Evolutionary conservation across 2,329 filamentous ascomycete genomes (phyloP).

Genomic region (Clonostachys rhizophaga): DNA sequence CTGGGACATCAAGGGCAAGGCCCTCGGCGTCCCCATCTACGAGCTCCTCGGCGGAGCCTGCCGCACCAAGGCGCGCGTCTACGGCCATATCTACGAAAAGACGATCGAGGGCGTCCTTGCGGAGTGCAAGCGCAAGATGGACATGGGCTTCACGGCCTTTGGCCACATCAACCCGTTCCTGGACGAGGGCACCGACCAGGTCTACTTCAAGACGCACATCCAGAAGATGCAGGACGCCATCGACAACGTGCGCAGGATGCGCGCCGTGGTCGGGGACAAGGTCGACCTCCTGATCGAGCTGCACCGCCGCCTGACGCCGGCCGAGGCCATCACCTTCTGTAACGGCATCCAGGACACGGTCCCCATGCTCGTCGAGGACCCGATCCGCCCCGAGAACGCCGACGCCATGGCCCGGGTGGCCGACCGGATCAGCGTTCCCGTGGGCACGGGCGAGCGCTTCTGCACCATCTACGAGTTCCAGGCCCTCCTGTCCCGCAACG

Average conservation of each 20-base stretch:
- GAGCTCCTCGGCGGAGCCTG: conserved; percentile 72
- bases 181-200: too few species aligned
- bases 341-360: conserved; percentile 5
- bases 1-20: conserved; percentile 65
- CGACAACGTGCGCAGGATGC: too few species aligned
- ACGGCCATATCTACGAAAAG: conserved; percentile 58
- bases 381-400: conserved; percentile 62
- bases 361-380: conserved; percentile 72
- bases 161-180: too few species aligned
- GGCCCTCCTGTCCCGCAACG: conserved; percentile 45
- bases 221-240: too few species aligned
- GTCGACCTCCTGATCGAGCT: too few species aligned
- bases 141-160: too few species aligned
- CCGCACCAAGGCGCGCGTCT: conserved; percentile 64
- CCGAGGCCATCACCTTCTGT: too few species aligned
- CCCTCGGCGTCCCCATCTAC: conserved; percentile 60
- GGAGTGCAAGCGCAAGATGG: too few species aligned
- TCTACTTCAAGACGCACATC: too few species aligned
- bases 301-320: too few species aligned
- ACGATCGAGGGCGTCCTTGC: too few species aligned
- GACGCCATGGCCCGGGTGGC: conserved; percentile 48
- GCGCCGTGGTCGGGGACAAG: too few species aligned
- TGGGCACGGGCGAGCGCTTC: conserved; percentile 68
- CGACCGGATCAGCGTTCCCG: conserved; percentile 53
- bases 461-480: conserved; percentile 71